Percentiles rank a stretch among this genome's conserved stretches.
phyloP scores from a whole-genome alignment of 2,329 filamentous ascomycete genomes.

The Fusarium xylarioides region DNA sequence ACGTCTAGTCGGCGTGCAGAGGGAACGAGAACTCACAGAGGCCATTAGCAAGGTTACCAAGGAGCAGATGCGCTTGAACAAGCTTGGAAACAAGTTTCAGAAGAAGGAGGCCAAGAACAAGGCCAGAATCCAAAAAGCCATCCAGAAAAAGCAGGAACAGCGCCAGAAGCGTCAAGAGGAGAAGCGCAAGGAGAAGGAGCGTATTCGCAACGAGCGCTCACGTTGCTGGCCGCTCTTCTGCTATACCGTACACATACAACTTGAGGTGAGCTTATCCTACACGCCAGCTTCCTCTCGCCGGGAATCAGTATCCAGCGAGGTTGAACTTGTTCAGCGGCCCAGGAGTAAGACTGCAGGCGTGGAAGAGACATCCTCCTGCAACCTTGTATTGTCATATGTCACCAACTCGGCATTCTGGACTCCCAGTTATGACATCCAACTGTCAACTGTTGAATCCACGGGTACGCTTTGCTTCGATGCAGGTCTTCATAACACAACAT shows the following conservation, averaged over 20 bases:
- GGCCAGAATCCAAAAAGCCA: slow-evolving; percentile 48
- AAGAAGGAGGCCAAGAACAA: slow-evolving; percentile 43
- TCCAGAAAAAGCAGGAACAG: slow-evolving; percentile 48
- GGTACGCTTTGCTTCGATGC: slow-evolving; percentile 69
- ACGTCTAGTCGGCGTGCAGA: slow-evolving; percentile 46
- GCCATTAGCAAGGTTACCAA: slow-evolving; percentile 46
- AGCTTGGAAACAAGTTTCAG: slow-evolving; percentile 41
- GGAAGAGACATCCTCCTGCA: slow-evolving; percentile 45
- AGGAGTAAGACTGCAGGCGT: slow-evolving; percentile 43
- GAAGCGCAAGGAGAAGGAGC: slow-evolving; percentile 53
- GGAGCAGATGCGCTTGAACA: slow-evolving; percentile 46
- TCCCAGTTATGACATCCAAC: slow-evolving; percentile 68
- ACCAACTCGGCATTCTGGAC: slow-evolving; percentile 67
- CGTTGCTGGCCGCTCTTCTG: slow-evolving; percentile 61
- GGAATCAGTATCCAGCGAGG: slow-evolving; percentile 62
- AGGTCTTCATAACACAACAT: slow-evolving; percentile 68
- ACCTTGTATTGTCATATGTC: slow-evolving; percentile 67
- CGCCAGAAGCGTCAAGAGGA: slow-evolving; percentile 50
- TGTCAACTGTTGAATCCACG: slow-evolving; percentile 64
- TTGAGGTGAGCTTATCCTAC: slow-evolving; percentile 53
- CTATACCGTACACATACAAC: slow-evolving; percentile 60
- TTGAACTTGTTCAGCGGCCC: slow-evolving; percentile 55
- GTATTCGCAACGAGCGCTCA: slow-evolving; percentile 54
- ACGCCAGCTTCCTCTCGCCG: slow-evolving; percentile 60
- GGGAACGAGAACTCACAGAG: slow-evolving; percentile 47